Evolutionary conservation across 345 rosid species (phyloP).

Genomic region (Populus pruinosa): DNA sequence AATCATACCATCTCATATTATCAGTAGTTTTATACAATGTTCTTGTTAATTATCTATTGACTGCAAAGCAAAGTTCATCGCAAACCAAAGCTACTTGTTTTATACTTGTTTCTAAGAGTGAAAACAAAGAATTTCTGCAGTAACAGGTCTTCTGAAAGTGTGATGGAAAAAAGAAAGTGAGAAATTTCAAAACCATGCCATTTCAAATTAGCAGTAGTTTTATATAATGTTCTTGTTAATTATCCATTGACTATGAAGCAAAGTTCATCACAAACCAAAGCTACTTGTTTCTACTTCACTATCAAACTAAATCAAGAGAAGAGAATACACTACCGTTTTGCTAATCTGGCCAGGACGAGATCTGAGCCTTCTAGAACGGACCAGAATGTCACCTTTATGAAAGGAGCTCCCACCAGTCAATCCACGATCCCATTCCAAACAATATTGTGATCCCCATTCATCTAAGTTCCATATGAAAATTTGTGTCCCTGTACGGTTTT

Average conservation of each 20-base stretch:
- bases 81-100: too few species aligned
- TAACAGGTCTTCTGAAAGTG: background rate
- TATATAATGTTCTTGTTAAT: background rate
- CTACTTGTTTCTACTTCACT: background rate
- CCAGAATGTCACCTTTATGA: slow-evolving; percentile 36
- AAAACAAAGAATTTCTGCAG: background rate
- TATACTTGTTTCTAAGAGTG: background rate
- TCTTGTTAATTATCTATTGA: background rate
- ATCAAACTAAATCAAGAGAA: background rate
- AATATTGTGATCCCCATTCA: slow-evolving; percentile 33
- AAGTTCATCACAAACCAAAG: too few species aligned
- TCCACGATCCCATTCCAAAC: slow-evolving; percentile 22
- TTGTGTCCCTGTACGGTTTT: slow-evolving; percentile 29
- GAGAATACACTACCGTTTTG: slow-evolving; percentile 17
- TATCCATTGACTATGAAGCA: background rate
- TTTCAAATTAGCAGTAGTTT: background rate
- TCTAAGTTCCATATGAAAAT: slow-evolving; percentile 38
- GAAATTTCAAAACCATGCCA: background rate
- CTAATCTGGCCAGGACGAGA: slow-evolving; percentile 39
- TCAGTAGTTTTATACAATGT: background rate
- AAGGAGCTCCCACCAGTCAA: slow-evolving; percentile 33
- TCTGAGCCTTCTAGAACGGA: slow-evolving; percentile 33
- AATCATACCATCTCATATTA: background rate
- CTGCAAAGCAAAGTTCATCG: background rate
- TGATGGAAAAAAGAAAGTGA: background rate